Evolutionary conservation across 805 yeast species (phyloP), one percentile per base, ranked within the genome.

Genomic region (Cyberlindnera mississippiensis): DNA sequence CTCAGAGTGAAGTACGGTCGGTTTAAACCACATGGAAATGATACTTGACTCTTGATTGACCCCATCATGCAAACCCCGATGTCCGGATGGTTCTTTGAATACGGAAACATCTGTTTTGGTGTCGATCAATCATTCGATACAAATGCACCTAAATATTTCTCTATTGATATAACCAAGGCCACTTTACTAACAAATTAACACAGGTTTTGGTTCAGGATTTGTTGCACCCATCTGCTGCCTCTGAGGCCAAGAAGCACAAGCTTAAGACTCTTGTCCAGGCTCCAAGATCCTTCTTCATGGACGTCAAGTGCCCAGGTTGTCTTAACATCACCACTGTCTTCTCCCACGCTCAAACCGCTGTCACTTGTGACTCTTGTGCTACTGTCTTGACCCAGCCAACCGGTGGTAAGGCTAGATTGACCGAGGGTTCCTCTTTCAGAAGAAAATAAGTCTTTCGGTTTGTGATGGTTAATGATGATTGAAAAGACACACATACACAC

Each of bases 341-440:
- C 85, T 91, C 98, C 56, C 99, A 93, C 75, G 98, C 99, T 60
- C 99, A 93, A 81, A 93, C 99, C 64, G 98, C 97, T 64, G 99
- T 93, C 66, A 85, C 96, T 67, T 93, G 99, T 82, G 98, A 95
- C 68, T 82, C 95, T 44, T 93, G 99, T 78, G 83, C 98, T 59
- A 88, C 96, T 59, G 97, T 93, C 56, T 85, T 93, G 69, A 90
- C 98, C 78, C 84, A 93, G 67, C 99, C 99, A 71, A 85, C 97
- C 59, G 99, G 99, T 81, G 99, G 99, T 80, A 93, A 93, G 82
- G 97, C 98, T 68, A 89, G 85, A 76, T 82, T 93, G 72, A 89
- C 98, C 62, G 99, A 95, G 79, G 99, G 99, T 74, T 86, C 95
- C 70, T 93, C 99, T 65, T 93, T 89, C 93, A 89, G 98, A 85